These are phyloP conservation scores for Pisolithus thermaeus DNA, from an alignment of 1,284 basidiomycete genomes.

Conservation along the genomic window DNA sequence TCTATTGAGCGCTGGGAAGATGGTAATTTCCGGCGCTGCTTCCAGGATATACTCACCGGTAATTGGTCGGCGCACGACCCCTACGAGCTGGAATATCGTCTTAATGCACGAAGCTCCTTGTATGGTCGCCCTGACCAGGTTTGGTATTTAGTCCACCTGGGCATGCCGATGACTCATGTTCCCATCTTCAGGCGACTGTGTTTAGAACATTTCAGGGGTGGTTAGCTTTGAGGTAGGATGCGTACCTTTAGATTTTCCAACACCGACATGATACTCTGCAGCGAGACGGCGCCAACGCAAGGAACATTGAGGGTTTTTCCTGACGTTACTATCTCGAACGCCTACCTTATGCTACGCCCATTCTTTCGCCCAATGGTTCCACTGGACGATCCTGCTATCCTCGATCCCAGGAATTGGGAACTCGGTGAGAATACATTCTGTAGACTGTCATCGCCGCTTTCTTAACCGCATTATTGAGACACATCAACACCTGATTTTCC, in stretches of 20 bases:
- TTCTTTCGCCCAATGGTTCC: conserved; percentile 62
- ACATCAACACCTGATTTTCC: no score
- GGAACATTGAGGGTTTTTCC: conserved; percentile 68
- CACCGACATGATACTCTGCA: conserved; percentile 16
- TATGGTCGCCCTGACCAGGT: conserved; percentile 58
- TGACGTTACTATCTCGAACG: conserved; percentile 64
- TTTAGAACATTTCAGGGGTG: conserved; percentile 83
- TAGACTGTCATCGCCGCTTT: neutral
- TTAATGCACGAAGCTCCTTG: conserved; percentile 55
- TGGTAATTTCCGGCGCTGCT: conserved; percentile 58
- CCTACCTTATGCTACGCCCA: conserved; percentile 78
- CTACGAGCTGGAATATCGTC: conserved; percentile 57
- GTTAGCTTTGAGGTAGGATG: conserved; percentile 54
- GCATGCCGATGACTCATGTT: conserved; percentile 2
- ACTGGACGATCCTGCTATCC: conserved; percentile 36
- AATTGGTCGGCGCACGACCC: conserved; percentile 70
- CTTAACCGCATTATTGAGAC: no score
- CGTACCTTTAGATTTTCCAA: neutral
- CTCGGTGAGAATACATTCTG: conserved; percentile 43
- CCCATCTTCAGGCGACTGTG: conserved; percentile 43
- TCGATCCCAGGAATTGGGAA: conserved; percentile 63
- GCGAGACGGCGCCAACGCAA: conserved; percentile 40
- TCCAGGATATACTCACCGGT: conserved; percentile 60
- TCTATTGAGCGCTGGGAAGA: conserved; percentile 86
- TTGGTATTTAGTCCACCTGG: neutral